Conservation (phyloP, 1,139 yeast species). For the Kurtzmaniella quercitrusa region DNA sequence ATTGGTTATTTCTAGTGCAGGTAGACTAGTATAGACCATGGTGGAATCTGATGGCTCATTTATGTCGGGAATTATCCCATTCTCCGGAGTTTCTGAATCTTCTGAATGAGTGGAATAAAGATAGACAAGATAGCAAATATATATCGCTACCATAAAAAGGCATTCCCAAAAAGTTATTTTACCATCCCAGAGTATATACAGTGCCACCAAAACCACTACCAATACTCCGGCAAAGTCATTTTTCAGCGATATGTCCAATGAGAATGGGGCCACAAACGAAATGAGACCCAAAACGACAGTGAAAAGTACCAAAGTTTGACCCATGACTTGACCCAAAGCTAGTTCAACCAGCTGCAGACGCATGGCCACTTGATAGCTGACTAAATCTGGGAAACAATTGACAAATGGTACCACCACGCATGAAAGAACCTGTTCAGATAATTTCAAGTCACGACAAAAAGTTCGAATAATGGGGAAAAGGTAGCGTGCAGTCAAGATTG, state of each 20-base stretch:
- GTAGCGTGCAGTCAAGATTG: slow-evolving; percentile 6
- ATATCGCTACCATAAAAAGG: slow-evolving; percentile 35
- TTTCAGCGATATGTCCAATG: slow-evolving; percentile 18
- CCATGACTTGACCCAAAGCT: slow-evolving; percentile 40
- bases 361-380: slow-evolving; percentile 34
- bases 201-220: slow-evolving; percentile 32
- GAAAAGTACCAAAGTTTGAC: slow-evolving; percentile 34
- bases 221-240: slow-evolving; percentile 33
- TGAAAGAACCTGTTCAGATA: slow-evolving; percentile 5
- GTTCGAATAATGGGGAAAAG: slow-evolving; percentile 5
- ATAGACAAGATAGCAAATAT: slow-evolving; percentile 25
- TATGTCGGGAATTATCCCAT: not conserved
- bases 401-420: slow-evolving; percentile 34
- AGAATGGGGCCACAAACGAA: slow-evolving; percentile 23
- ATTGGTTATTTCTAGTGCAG: not conserved
- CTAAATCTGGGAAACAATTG: slow-evolving; percentile 39
- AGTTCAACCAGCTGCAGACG: slow-evolving; percentile 29
- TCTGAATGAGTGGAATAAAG: not conserved
- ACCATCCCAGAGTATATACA: slow-evolving; percentile 48
- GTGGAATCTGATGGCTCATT: not conserved
- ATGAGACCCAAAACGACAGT: slow-evolving; percentile 37
- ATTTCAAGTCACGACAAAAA: not conserved
- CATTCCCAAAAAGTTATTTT: slow-evolving; percentile 46
- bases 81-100: not conserved
- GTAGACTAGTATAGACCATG: not conserved